Evolutionary conservation across 1,139 yeast genomes (phyloP), one percentile per base, ranked within the genome.

Genomic region (Trichomonascaceae sp.): DNA sequence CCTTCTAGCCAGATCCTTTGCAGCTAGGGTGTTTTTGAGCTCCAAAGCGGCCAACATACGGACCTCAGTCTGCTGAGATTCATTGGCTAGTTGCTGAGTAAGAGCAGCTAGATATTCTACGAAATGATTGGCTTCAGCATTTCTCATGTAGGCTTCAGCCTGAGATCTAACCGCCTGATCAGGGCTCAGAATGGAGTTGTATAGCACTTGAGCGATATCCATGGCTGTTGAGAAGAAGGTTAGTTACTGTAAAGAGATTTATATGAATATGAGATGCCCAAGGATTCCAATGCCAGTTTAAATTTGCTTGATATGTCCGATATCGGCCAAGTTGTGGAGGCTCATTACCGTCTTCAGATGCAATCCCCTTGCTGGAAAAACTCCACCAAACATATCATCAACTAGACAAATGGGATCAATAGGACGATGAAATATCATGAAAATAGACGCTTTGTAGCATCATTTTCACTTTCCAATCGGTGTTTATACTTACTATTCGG

Each of bases 31-130:
- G 72, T 93, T 93, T 75, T 93, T 93, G 64, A 90, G 74, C 15
- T 85, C 88, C 60, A 93, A 76, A 49, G 95, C 96, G 3, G 99
- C 96, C 70, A 95, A 81, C 79, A 89, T 88, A 67, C 98, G 80
- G 53, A 90, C 95, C 72, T 91, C 97, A 7, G 87, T 75, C 63
- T 80, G 83, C 58, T 82, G 82, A 6, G 76, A 71, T 50, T 81
- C 84, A 65, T 85, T 83, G 44, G 84, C 85, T 61, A 93, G 77
- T 32, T 87, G 89, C 60, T 82, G 82, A 47, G 88, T 81, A 66
- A 91, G 80, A 64, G 84, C 75, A 47, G 82, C 81, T 63, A 90
- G 74, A 67, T 85, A 93, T 62, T 78, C 84, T 70, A 74, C 84
- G 73, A 88, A 91, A 70, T 89, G 87, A 59, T 83, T 85, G 63